These are phyloP conservation scores for Gnetum montanum DNA, from an alignment of 75 land plant genomes.

Conservation along the genomic window DNA sequence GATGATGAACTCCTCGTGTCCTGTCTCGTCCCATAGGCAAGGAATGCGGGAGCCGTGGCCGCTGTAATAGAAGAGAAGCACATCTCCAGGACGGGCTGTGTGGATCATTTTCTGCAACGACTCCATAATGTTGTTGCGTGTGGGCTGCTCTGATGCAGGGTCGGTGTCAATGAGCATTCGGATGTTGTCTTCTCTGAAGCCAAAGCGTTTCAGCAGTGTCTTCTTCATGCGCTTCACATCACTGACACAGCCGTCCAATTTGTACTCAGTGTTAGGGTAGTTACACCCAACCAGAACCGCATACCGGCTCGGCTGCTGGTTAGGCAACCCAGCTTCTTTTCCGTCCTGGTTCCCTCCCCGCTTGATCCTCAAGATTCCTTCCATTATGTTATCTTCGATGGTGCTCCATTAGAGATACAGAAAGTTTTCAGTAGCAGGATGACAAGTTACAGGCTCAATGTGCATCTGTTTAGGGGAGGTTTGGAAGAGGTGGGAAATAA, in stretches of 20 bases:
- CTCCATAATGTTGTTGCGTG: slow-evolving; percentile 56
- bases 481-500: no score
- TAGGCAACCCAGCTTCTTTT: no score
- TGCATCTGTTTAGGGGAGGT: no score
- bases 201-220: slow-evolving; percentile 49
- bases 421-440: no score
- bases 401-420: no score
- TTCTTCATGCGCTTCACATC: slow-evolving; percentile 61
- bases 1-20: slow-evolving; percentile 36
- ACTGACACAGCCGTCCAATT: slow-evolving; percentile 87
- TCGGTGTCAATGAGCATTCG: slow-evolving; percentile 72
- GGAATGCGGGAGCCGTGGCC: slow-evolving; percentile 87
- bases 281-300: slow-evolving; percentile 77
- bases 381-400: no score
- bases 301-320: slow-evolving; percentile 59
- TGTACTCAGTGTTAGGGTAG: slow-evolving; percentile 73
- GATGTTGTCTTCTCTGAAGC: slow-evolving; percentile 61
- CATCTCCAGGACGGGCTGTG: slow-evolving; percentile 45
- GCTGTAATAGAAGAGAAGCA: slow-evolving; percentile 74
- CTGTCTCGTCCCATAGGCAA: slow-evolving; percentile 88
- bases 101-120: slow-evolving; percentile 28
- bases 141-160: slow-evolving; percentile 44
- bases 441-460: no score
- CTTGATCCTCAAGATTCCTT: no score
- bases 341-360: no score